Percentiles rank a stretch among this genome's conserved stretches.
These are phyloP conservation scores for Helianthus tuberosus DNA, from an alignment of 129 eudicot species.

Conservation along the genomic window DNA sequence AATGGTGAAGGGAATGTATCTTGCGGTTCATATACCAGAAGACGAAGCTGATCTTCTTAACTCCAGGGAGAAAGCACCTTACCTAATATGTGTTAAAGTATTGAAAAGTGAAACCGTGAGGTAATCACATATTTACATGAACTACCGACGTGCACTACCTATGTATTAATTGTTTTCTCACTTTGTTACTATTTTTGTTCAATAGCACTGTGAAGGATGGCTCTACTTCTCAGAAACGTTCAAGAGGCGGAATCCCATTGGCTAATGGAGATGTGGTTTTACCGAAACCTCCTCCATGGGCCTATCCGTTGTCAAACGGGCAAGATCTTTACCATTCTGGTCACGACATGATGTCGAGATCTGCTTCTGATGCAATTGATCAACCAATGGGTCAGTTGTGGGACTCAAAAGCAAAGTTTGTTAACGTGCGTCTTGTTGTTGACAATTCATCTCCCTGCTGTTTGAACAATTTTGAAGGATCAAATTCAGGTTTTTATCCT, in stretches of 20 bases:
- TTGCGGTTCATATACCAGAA: conserved; percentile 95
- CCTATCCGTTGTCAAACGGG: conserved; percentile 80
- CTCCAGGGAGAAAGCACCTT: conserved; percentile 99
- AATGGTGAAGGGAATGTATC: conserved; percentile 91
- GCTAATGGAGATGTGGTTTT: conserved; percentile 96
- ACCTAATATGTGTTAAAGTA: conserved; percentile 89
- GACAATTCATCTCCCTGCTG: conserved; percentile 49
- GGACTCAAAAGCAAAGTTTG: conserved; percentile 96
- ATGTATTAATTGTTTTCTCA: conserved; percentile 1
- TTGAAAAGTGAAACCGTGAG: conserved; percentile 77
- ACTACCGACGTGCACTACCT: background rate
- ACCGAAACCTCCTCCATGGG: conserved; percentile 99
- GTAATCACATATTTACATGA: conserved; percentile 50
- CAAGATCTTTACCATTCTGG: conserved; percentile 71
- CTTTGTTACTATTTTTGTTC: conserved; percentile 12
- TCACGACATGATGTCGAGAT: conserved; percentile 87
- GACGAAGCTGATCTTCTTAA: conserved; percentile 96
- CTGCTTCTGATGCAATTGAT: conserved; percentile 95
- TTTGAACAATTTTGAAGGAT: conserved; percentile 32
- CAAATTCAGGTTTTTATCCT: conserved; percentile 39
- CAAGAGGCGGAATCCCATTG: conserved; percentile 91
- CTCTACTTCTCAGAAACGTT: conserved; percentile 68
- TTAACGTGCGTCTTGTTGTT: conserved; percentile 69
- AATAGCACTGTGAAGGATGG: conserved; percentile 69
- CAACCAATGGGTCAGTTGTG: conserved; percentile 92